These are phyloP conservation scores for Lagenidium sp. DNA, from an alignment of 352 stramenopile genomes.

Conservation along the genomic window DNA sequence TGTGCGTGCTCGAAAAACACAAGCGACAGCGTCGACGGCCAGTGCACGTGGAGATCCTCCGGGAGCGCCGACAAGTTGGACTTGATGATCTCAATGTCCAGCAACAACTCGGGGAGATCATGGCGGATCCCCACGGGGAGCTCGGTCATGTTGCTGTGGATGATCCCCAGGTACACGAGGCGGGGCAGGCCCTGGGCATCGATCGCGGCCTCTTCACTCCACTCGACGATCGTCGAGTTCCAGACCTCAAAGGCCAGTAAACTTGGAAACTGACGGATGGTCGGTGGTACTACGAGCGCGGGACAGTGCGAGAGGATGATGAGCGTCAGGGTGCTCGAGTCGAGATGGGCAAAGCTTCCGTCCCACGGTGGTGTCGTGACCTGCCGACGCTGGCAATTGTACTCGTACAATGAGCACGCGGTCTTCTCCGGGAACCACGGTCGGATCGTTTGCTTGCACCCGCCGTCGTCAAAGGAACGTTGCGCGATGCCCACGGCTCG, in stretches of 20 bases:
- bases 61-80: constrained; percentile 18
- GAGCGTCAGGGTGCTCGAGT: constrained; percentile 5
- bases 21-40: constrained; percentile 12
- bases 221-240: constrained; percentile 18
- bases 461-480: too few species aligned
- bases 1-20: constrained; percentile 16
- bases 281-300: constrained; percentile 7
- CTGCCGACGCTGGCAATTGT: constrained; percentile 6
- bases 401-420: constrained; percentile 11
- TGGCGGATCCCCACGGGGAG: constrained; percentile 1
- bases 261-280: constrained; percentile 5
- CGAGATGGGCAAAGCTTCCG: constrained; percentile 2
- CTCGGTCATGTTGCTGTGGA: constrained; percentile 8
- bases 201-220: constrained; percentile 5
- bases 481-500: too few species aligned
- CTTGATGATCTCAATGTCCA: constrained; percentile 13
- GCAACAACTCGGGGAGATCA: not conserved
- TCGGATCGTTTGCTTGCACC: constrained; percentile 13
- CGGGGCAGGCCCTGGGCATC: not conserved
- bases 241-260: constrained; percentile 11
- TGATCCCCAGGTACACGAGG: constrained; percentile 1
- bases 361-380: not conserved
- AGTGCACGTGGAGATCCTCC: constrained; percentile 10
- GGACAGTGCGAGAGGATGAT: constrained; percentile 14
- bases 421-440: constrained; percentile 13